Percentiles rank a stretch among this genome's conserved stretches.
phyloP scores from a whole-genome alignment of 2,329 filamentous ascomycete genomes.

The Fusarium agapanthi region DNA sequence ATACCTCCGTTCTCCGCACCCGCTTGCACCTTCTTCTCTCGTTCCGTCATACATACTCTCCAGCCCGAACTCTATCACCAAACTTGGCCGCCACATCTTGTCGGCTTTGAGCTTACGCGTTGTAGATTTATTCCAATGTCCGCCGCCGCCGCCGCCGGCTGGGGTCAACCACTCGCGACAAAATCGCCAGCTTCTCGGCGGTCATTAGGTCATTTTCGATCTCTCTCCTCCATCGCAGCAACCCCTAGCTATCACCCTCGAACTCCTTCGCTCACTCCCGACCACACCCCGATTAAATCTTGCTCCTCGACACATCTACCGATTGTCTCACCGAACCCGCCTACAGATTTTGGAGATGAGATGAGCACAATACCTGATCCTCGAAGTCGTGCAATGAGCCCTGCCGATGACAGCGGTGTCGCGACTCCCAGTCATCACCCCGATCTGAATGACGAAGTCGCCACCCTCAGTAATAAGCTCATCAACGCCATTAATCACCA shows the following conservation, averaged over 20 bases:
- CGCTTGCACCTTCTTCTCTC: conserved; percentile 3
- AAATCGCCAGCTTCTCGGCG: conserved; percentile 41
- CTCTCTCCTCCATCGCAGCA: conserved; percentile 61
- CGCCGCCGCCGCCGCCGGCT: conserved; percentile 57
- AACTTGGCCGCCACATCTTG: conserved; percentile 8
- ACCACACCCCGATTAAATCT: conserved; percentile 52
- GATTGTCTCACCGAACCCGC: conserved; percentile 50
- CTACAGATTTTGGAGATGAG: conserved; percentile 62
- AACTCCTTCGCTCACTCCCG: conserved; percentile 47
- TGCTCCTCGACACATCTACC: conserved; percentile 49
- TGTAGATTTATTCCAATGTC: conserved; percentile 57
- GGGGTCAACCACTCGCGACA: conserved; percentile 55
- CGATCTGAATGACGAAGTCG: conserved; percentile 77
- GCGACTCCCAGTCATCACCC: conserved; percentile 56
- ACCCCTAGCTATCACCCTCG: conserved; percentile 51
- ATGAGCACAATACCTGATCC: conserved; percentile 77
- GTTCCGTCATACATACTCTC: conserved; percentile 2
- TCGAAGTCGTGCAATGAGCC: conserved; percentile 61
- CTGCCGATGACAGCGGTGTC: conserved; percentile 49
- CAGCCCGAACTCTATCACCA: conserved; percentile 24
- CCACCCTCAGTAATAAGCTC: conserved; percentile 90
- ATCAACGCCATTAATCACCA: conserved; percentile 98
- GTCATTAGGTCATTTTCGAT: conserved; percentile 61
- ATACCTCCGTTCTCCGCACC: conserved; percentile 12
- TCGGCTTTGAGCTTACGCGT: conserved; percentile 26